A percentile compares a stretch with the other conserved stretches of the same genome.
Conservation (phyloP, 495 filamentous ascomycete species). For the Neurospora sp. region DNA sequence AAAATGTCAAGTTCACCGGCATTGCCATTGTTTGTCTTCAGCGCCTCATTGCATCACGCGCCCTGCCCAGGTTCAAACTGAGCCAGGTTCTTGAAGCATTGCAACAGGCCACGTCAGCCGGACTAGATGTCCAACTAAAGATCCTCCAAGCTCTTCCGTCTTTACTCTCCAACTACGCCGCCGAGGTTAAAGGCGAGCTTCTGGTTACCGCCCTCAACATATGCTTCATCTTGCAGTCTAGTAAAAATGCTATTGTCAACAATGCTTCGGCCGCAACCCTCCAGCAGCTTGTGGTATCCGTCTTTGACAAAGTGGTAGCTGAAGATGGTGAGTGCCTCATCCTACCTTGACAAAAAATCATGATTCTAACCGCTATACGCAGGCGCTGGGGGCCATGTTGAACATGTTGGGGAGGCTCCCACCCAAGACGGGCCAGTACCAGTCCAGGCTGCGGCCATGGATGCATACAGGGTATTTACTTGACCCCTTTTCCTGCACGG, state of each 20-base stretch:
- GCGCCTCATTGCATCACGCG: slow-evolving; percentile 70
- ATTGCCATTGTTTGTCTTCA: slow-evolving; percentile 84
- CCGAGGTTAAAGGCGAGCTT: slow-evolving; percentile 68
- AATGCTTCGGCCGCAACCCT: slow-evolving; percentile 91
- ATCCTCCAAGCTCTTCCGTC: slow-evolving; percentile 91
- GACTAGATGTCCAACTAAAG: slow-evolving; percentile 89
- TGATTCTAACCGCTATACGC: slow-evolving; percentile 5
- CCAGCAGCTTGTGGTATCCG: slow-evolving; percentile 83
- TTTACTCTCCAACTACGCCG: slow-evolving; percentile 80
- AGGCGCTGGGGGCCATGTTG: slow-evolving; percentile 39
- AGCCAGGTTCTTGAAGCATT: slow-evolving; percentile 80
- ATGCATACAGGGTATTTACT: slow-evolving; percentile 61
- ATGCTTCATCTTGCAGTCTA: slow-evolving; percentile 79
- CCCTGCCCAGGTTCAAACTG: slow-evolving; percentile 60
- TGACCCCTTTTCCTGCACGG: background rate
- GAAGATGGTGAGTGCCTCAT: slow-evolving; percentile 57
- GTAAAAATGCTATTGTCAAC: slow-evolving; percentile 84
- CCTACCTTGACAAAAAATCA: background rate
- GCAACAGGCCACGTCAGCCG: slow-evolving; percentile 62
- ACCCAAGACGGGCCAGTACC: slow-evolving; percentile 50
- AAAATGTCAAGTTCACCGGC: slow-evolving; percentile 78
- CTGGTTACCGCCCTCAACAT: slow-evolving; percentile 75
- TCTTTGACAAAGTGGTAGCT: slow-evolving; percentile 78
- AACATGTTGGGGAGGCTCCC: slow-evolving; percentile 50
- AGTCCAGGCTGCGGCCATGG: slow-evolving; percentile 66